phyloP scores from a whole-genome alignment of 768 basidiomycete species.

The Mycena leptocephala region DNA sequence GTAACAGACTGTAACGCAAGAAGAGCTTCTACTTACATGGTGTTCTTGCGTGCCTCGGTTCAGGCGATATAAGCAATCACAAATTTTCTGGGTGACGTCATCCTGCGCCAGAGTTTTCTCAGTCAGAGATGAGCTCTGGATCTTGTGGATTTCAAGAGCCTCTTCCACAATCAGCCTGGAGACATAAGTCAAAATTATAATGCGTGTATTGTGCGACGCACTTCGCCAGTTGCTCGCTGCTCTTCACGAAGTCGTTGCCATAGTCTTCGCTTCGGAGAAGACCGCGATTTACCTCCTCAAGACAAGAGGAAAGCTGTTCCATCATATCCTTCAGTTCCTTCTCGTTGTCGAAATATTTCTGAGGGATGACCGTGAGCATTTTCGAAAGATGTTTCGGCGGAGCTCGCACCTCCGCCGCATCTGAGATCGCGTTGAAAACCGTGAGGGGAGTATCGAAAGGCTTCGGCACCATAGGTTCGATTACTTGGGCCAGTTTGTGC shows the following conservation, averaged over 20 bases:
- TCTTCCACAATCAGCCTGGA: constrained; percentile 7
- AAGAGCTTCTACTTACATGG: constrained; percentile 5
- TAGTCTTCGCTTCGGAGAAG: constrained; percentile 5
- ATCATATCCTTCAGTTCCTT: constrained; percentile 2
- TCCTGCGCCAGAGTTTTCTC: background rate
- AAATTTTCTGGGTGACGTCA: background rate
- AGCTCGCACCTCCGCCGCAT: background rate
- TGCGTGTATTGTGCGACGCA: background rate
- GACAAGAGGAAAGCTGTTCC: constrained; percentile 2
- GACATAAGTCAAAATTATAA: background rate
- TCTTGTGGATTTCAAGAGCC: background rate
- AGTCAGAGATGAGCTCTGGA: background rate
- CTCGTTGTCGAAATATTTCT: constrained; percentile 9
- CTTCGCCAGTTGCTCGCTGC: background rate
- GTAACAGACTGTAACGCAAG: background rate
- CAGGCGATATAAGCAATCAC: background rate
- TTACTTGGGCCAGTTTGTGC: background rate
- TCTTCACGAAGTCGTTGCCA: background rate
- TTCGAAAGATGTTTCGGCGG: background rate
- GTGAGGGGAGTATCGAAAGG: background rate
- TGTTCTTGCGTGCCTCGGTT: constrained; percentile 2
- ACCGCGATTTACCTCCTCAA: background rate
- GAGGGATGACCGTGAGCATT: background rate
- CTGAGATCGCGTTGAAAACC: background rate
- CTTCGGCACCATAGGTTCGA: background rate